Conservation (phyloP, 2,329 filamentous ascomycete genomes). For the Plectosphaerella plurivora region DNA sequence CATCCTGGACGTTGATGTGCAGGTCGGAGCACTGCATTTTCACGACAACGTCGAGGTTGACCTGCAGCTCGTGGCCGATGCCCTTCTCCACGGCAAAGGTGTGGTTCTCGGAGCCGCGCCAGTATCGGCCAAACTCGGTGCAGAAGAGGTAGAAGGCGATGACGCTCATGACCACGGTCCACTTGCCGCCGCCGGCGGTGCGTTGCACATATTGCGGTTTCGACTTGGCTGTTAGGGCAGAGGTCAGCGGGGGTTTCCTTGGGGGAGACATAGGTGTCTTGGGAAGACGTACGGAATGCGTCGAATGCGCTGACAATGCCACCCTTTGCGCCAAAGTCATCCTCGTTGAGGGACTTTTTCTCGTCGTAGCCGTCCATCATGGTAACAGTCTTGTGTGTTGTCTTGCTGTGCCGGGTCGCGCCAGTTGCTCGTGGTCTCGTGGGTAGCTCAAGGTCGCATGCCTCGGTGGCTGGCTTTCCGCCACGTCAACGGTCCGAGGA, state of each 20-base stretch:
- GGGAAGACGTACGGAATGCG: constrained; percentile 73
- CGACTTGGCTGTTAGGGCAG: constrained; percentile 67
- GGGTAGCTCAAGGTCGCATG: neutral
- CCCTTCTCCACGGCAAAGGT: constrained; percentile 93
- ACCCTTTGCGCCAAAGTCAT: constrained; percentile 71
- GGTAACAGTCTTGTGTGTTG: neutral
- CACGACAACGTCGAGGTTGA: constrained; percentile 93
- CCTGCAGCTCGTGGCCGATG: constrained; percentile 79
- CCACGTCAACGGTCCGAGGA: too few relatives aligned
- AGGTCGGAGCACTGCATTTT: constrained; percentile 82
- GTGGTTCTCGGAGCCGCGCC: constrained; percentile 77
- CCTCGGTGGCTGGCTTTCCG: neutral
- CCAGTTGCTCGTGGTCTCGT: neutral
- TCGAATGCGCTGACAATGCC: constrained; percentile 83
- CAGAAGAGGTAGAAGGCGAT: constrained; percentile 72
- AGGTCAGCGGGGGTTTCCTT: constrained; percentile 12
- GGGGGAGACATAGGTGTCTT: too few relatives aligned
- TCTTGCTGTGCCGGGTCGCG: neutral
- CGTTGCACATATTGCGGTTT: constrained; percentile 88
- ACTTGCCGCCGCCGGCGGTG: constrained; percentile 84
- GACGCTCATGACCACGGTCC: constrained; percentile 78
- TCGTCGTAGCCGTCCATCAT: constrained; percentile 76
- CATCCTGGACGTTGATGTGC: constrained; percentile 97
- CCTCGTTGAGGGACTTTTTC: constrained; percentile 61
- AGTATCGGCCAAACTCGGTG: constrained; percentile 79